Base-by-base conservation (phyloP, 2,329 filamentous ascomycete species). In the Fusarium beomiforme region DNA sequence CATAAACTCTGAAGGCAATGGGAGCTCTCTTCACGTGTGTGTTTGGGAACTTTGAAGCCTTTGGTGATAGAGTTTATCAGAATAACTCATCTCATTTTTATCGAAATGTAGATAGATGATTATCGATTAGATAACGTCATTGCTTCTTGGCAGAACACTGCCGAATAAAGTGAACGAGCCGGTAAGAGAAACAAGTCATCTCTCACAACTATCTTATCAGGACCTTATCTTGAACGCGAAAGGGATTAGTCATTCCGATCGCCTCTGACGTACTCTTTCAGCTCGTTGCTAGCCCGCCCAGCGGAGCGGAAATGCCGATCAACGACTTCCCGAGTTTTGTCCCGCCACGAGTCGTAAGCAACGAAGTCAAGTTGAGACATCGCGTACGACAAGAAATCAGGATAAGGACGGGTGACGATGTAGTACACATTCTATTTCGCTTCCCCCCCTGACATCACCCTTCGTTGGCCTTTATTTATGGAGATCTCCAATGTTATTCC, bases 281-380 rank as follows among this genome's bases (percentile, higher is more conserved):
- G 16, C 37, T 23, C 9, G 13, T 41, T 11, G 26, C 26, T 29
- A 29, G 26, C 21, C 39, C 8, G 16, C 21, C n/a, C 26, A 16
- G 51, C 37, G 51, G 37, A 55, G 51, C 51, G 37, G 51, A 24
- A 55, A 2, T 10, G 37, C 13, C 21, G 26, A 24, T 24, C 26
- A 24, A 8, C n/a, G n/a, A 14, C 1, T 8, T 31, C 17, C 17
- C 21, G n/a, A 9, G 3, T 16, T 8, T 5, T 1, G 33, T 13
- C 9, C 37, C 17, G 8, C 11, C 24, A 29, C 23, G 23, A 17
- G 8, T 26, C 12, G 14, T 33, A 34, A 19, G 14, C 10, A n/a
- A 13, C 10, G 16, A 2, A 19, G 8, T 8, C 8, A 14, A 19
- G 1, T 17, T 34, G 10, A 1, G 11, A 19, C 5, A 19, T 14